Percentiles rank a stretch among this genome's conserved stretches.
These are phyloP conservation scores for Kalaharituber pfeilii DNA, from an alignment of 2,329 filamentous ascomycete species.

Conservation along the genomic window DNA sequence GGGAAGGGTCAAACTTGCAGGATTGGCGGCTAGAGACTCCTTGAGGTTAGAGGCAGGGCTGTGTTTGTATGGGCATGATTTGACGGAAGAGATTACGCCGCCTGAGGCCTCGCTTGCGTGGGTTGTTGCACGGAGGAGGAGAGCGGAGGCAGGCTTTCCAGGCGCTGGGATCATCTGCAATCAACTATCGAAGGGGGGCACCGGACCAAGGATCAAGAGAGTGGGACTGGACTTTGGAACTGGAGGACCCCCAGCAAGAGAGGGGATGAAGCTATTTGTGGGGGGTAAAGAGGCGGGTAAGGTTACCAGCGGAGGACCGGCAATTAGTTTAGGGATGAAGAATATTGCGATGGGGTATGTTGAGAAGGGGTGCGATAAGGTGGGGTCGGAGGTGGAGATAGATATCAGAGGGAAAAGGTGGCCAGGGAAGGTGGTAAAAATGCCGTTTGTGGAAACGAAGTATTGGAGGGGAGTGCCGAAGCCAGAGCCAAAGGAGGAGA, in stretches of 20 bases:
- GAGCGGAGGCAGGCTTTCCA: conserved; percentile 29
- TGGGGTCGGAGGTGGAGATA: conserved; percentile 63
- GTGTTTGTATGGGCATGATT: conserved; percentile 98
- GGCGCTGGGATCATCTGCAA: conserved; percentile 13
- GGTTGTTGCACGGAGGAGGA: conserved; percentile 69
- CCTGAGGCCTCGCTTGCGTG: conserved; percentile 52
- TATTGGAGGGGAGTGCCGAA: conserved; percentile 48
- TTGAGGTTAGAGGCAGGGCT: conserved; percentile 90
- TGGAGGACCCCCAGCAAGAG: conserved; percentile 65
- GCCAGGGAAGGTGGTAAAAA: conserved; percentile 60
- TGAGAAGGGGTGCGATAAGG: conserved; percentile 63
- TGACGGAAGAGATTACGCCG: conserved; percentile 60
- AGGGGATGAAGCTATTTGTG: conserved; percentile 62
- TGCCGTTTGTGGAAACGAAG: conserved; percentile 72
- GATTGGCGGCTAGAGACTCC: conserved; percentile 78
- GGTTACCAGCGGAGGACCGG: conserved; percentile 80
- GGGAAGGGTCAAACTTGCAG: conserved; percentile 60
- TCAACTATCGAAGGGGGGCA: not conserved
- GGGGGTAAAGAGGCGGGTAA: conserved; percentile 40
- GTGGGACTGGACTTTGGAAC: conserved; percentile 60
- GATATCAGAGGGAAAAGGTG: conserved; percentile 60
- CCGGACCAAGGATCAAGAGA: not conserved
- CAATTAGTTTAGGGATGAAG: conserved; percentile 56
- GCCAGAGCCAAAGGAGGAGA: too few species aligned
- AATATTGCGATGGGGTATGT: conserved; percentile 97